These are phyloP conservation scores for Suillus brevipes DNA, from an alignment of 768 basidiomycete species.

Conservation along the genomic window DNA sequence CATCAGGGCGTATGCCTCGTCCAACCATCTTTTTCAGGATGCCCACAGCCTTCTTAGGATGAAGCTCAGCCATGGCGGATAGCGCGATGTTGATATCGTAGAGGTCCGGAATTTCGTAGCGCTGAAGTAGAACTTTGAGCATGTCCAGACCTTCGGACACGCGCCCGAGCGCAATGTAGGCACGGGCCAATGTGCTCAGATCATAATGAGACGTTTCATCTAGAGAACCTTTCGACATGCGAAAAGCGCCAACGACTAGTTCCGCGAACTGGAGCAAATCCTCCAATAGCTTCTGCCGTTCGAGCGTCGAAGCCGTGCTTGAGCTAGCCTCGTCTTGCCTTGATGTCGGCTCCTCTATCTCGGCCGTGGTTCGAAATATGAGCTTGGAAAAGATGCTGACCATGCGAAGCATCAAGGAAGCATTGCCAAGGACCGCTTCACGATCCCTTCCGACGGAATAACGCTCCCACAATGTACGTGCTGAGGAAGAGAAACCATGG, in stretches of 20 bases:
- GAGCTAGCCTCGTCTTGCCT: conserved; percentile 11
- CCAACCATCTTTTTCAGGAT: conserved; percentile 54
- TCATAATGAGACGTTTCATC: conserved; percentile 45
- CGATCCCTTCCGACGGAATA: conserved; percentile 46
- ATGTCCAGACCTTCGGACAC: conserved; percentile 46
- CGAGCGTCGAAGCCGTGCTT: conserved; percentile 22
- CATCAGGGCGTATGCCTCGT: conserved; percentile 50
- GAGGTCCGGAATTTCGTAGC: conserved; percentile 56
- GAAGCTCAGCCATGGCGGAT: conserved; percentile 49
- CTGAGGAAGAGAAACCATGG: conserved; percentile 46
- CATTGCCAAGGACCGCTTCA: conserved; percentile 43
- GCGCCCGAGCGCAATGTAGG: conserved; percentile 56
- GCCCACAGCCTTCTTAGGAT: conserved; percentile 45
- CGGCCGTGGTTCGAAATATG: conserved; percentile 19
- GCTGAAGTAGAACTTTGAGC: conserved; percentile 46
- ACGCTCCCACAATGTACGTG: conserved; percentile 59
- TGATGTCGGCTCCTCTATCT: conserved; percentile 14
- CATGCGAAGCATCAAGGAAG: conserved; percentile 42
- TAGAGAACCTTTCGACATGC: conserved; percentile 45
- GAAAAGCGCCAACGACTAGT: conserved; percentile 47
- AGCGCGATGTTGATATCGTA: conserved; percentile 68
- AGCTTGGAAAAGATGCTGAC: conserved; percentile 42
- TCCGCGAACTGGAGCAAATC: conserved; percentile 40
- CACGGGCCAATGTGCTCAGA: conserved; percentile 63
- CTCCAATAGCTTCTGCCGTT: conserved; percentile 9